These are phyloP conservation scores for Deuterostichococcus epilithicus DNA, from an alignment of 139 green algal species.

Conservation along the genomic window DNA sequence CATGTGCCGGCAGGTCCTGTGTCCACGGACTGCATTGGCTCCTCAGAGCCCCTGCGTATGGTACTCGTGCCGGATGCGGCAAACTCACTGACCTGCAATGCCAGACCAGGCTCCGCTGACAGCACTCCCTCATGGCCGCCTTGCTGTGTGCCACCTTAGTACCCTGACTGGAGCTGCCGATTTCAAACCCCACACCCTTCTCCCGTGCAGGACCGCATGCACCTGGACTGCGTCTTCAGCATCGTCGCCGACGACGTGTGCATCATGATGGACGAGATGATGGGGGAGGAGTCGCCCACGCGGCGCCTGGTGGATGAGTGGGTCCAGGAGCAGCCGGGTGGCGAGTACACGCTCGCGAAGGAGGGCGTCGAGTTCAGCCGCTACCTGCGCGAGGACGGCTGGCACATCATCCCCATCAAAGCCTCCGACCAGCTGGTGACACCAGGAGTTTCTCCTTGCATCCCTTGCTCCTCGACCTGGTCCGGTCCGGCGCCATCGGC, in stretches of 20 bases:
- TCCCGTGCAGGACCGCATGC: constrained; percentile 94
- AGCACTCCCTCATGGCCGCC: too few relatives aligned
- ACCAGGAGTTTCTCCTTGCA: neutral
- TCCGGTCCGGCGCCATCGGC: too few relatives aligned
- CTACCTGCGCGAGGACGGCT: constrained; percentile 79
- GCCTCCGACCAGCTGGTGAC: constrained; percentile 75
- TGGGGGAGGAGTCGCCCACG: constrained; percentile 63
- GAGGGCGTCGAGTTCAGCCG: constrained; percentile 77
- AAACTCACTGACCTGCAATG: too few relatives aligned
- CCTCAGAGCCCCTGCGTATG: too few relatives aligned
- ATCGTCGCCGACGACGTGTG: constrained; percentile 76
- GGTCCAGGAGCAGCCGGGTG: constrained; percentile 10
- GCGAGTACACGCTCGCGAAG: constrained; percentile 24
- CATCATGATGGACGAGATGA: constrained; percentile 90
- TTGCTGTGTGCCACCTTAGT: too few relatives aligned
- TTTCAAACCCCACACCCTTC: too few relatives aligned
- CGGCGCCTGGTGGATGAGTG: constrained; percentile 71
- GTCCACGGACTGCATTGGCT: too few relatives aligned
- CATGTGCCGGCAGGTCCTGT: too few relatives aligned
- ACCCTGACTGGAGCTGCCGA: too few relatives aligned
- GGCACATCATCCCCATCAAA: constrained; percentile 87
- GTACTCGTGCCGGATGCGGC: too few relatives aligned
- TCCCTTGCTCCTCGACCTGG: too few relatives aligned
- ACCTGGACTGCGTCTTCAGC: constrained; percentile 94
- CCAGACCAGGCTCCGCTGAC: too few relatives aligned